Evolutionary conservation across 1,284 basidiomycete genomes (phyloP).

Genomic region (Cystobasidium pallidum): DNA sequence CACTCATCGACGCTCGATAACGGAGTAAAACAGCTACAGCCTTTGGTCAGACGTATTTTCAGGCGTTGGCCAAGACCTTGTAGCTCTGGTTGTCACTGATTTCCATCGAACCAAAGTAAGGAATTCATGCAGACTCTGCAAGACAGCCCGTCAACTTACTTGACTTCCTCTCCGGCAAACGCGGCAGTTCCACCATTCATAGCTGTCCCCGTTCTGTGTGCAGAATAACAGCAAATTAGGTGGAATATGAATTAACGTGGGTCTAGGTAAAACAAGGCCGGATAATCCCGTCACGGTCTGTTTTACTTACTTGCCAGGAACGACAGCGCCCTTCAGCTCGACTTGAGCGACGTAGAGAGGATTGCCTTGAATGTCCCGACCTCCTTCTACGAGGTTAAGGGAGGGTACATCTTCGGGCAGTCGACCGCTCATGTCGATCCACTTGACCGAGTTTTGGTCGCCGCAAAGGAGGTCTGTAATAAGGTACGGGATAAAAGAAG

Average conservation of each 20-base stretch:
- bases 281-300: no score
- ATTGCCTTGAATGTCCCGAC: conserved; percentile 32
- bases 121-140: not conserved
- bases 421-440: conserved; percentile 26
- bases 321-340: conserved; percentile 20
- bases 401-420: conserved; percentile 2
- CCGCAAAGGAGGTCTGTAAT: conserved; percentile 35
- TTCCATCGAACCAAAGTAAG: no score
- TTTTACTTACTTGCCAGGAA: conserved; percentile 29
- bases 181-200: conserved; percentile 23
- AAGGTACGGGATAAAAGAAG: no score
- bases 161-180: conserved; percentile 19
- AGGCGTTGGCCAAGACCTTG: conserved; percentile 22
- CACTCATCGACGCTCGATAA: not conserved
- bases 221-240: no score
- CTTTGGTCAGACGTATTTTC: not conserved
- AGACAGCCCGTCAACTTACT: not conserved
- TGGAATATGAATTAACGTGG: not conserved
- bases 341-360: conserved; percentile 38
- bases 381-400: conserved; percentile 11
- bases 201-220: not conserved
- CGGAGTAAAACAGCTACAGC: not conserved
- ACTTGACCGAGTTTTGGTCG: conserved; percentile 43
- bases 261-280: no score
- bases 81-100: conserved; percentile 23